Conservation (phyloP, 139 green algal species). For the Trebouxia sp. region DNA sequence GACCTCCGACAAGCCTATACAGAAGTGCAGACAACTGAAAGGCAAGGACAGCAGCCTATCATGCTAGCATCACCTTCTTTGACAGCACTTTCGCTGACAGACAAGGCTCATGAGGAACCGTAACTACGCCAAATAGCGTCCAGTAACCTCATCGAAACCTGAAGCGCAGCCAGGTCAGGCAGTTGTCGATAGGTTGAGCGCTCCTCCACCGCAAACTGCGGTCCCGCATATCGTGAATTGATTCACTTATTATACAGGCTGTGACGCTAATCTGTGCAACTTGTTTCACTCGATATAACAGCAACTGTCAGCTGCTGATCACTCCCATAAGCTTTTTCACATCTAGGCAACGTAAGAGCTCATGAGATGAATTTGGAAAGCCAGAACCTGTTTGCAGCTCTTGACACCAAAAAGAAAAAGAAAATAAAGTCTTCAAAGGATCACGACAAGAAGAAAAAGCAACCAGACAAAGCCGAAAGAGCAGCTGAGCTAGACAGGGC, state of each 20-base stretch:
- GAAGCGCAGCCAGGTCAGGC: neutral
- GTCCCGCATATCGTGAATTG: too few species aligned
- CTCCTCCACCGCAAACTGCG: too few species aligned
- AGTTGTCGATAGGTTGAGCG: neutral
- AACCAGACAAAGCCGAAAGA: conserved; percentile 27
- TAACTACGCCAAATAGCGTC: neutral
- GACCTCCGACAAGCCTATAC: too few species aligned
- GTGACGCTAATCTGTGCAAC: too few species aligned
- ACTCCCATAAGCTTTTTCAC: neutral
- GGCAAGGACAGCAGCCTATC: too few species aligned
- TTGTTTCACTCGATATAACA: too few species aligned
- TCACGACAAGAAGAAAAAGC: conserved; percentile 34
- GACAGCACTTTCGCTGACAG: neutral
- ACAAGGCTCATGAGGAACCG: neutral
- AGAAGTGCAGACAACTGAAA: too few species aligned
- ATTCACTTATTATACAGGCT: too few species aligned
- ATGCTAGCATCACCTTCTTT: too few species aligned
- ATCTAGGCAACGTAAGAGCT: neutral
- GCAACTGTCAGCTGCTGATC: neutral
- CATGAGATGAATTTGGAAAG: conserved; percentile 27
- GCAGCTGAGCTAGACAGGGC: conserved; percentile 36
- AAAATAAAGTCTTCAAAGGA: conserved; percentile 22
- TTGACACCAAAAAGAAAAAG: conserved; percentile 41
- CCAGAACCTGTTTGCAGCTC: conserved; percentile 35
- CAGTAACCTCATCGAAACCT: neutral